Evolutionary conservation across 306 rosid genomes (phyloP), one percentile per base, ranked within the genome.

Genomic region (Neltuma alba): DNA sequence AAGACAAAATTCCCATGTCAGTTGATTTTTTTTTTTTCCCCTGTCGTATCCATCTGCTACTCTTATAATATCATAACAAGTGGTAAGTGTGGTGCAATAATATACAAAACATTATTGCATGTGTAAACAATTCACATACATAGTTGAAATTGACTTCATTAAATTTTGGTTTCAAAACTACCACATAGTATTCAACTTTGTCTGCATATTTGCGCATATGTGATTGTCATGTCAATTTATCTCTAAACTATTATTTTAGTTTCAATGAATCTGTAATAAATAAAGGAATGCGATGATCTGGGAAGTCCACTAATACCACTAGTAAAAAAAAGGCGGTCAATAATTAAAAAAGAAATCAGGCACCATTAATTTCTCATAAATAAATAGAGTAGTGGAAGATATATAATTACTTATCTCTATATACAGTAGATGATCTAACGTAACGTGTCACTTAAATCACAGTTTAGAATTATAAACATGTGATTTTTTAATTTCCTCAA

Each of bases 1-100:
- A 15, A 20, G 70, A 65, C 50, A 66, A 38, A 66, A 66, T 66
- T 66, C 48, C 3, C 72, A 38, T 66, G 72, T n/a, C 15, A 54
- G 13, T n/a, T 65, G 30, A 36, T 31, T 34, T 36, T 42, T 4
- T 7, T 16, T 50, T 2, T 6, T 50, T 9, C 9, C 21, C 2
- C 4, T 54, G 57, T 20, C 25, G 57, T n/a, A 50, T 50, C 57
- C 25, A 50, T 7, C 57, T 33, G 2, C n/a, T 47, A 16, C 54
- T 47, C 21, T 10, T 10, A 42, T 42, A 12, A 12, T 45, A 54
- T 55, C 3, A 23, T 9, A 21, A 10, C 30, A 55, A 55, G 62
- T 23, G 63, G 63, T 0, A 9, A 21, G 63, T 23, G 15, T 2
- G 31, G 33, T 36, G 45, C 16, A 36, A 9, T n/a, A 47, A 48